Conservation (phyloP, 2,329 filamentous ascomycete species). For the Sporothrix globosa region DNA sequence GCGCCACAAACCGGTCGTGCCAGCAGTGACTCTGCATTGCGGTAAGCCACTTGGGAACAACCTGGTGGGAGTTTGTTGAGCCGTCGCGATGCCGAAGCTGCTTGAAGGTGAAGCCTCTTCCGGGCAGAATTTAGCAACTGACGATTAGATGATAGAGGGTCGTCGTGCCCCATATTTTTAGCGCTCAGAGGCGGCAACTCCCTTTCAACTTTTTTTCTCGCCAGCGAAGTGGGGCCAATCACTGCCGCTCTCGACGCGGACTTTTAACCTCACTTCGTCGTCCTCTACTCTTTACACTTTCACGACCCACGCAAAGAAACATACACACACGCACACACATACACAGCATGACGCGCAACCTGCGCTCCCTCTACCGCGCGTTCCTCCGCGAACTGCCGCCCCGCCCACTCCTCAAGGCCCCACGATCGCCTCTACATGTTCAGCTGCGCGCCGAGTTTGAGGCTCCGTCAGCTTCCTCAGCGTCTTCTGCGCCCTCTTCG, state of each 20-base stretch:
- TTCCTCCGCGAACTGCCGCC: conserved; percentile 87
- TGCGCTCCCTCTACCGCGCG: conserved; percentile 82
- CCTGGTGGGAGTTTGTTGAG: not conserved
- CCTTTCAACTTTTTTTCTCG: not conserved
- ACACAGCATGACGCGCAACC: conserved; percentile 37
- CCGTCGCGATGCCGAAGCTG: not conserved
- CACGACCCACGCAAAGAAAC: not conserved
- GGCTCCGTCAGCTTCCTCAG: conserved; percentile 40
- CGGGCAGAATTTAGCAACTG: not conserved
- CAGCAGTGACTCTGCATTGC: conserved; percentile 24
- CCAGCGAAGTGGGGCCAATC: not conserved
- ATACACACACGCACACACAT: not conserved
- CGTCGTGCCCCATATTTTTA: not conserved
- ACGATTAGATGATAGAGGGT: not conserved
- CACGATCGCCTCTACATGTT: conserved; percentile 69
- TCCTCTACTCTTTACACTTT: not conserved
- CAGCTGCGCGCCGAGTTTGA: conserved; percentile 68
- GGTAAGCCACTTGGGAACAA: too few relatives aligned
- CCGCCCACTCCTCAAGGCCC: conserved; percentile 58
- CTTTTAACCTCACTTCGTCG: not conserved
- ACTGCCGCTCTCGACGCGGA: not conserved
- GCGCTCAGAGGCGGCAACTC: conserved; percentile 13
- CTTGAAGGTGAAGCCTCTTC: not conserved
- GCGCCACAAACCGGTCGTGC: conserved; percentile 35
- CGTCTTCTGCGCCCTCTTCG: conserved; percentile 38